phyloP scores from a whole-genome alignment of 1,139 yeast genomes.

The Lodderomyces beijingensis region DNA sequence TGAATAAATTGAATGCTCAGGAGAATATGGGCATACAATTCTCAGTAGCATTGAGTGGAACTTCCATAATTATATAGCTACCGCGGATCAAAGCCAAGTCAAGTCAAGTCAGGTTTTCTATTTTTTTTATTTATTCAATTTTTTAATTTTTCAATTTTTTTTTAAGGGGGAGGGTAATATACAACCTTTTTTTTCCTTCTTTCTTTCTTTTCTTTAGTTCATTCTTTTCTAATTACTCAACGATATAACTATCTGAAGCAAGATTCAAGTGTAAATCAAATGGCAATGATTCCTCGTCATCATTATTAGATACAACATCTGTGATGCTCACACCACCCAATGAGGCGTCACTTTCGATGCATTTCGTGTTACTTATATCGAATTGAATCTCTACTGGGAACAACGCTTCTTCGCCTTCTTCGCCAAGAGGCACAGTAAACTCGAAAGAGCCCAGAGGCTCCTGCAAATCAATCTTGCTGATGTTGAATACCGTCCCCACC shows the following conservation, averaged over 20 bases:
- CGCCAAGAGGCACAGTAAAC: slow-evolving; percentile 65
- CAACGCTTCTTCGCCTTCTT: slow-evolving; percentile 77
- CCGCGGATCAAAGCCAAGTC: too few species aligned
- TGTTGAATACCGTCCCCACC: slow-evolving; percentile 56
- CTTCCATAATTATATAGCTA: slow-evolving; percentile 19
- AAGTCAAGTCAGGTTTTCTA: too few species aligned
- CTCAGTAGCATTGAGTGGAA: slow-evolving; percentile 54
- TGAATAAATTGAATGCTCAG: slow-evolving; percentile 36
- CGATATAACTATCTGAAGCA: slow-evolving; percentile 56
- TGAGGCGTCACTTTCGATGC: slow-evolving; percentile 36
- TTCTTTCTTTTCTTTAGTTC: not conserved
- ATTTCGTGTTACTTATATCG: slow-evolving; percentile 28
- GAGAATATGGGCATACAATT: slow-evolving; percentile 39
- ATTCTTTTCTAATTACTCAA: slow-evolving; percentile 34
- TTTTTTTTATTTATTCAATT: too few species aligned
- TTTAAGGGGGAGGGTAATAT: too few species aligned
- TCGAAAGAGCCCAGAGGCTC: slow-evolving; percentile 74
- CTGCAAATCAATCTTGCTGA: slow-evolving; percentile 45
- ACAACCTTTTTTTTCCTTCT: slow-evolving; percentile 1
- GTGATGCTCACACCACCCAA: slow-evolving; percentile 39
- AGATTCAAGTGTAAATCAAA: slow-evolving; percentile 66
- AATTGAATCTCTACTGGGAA: slow-evolving; percentile 81
- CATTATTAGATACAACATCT: slow-evolving; percentile 38
- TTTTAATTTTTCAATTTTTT: too few species aligned
- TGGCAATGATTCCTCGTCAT: slow-evolving; percentile 54